Evolutionary conservation across 2,329 filamentous ascomycete genomes (phyloP).

Genomic region (Berkeleyomyces basicola): DNA sequence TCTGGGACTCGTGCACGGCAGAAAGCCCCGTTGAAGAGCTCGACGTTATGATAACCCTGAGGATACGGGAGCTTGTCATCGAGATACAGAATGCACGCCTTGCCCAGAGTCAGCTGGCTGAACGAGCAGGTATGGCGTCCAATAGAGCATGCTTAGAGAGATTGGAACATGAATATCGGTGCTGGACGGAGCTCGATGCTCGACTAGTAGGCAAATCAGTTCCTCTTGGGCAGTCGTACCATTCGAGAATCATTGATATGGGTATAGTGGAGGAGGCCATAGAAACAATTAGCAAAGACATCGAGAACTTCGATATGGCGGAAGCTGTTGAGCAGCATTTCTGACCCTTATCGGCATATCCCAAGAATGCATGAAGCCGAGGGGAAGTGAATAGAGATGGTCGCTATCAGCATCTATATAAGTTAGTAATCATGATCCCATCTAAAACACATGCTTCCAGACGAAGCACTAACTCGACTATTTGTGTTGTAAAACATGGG

Average conservation of each 20-base stretch:
- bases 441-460: no score
- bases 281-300: not conserved
- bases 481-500: not conserved
- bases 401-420: not conserved
- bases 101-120: not conserved
- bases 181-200: not conserved
- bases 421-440: not conserved
- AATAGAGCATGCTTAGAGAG: not conserved
- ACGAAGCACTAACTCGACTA: no score
- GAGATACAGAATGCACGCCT: not conserved
- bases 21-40: not conserved
- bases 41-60: not conserved
- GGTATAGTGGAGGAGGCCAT: not conserved
- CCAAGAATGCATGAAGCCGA: not conserved
- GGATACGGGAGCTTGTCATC: not conserved
- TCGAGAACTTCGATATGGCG: not conserved
- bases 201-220: not conserved
- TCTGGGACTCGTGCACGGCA: not conserved
- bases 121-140: not conserved
- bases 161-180: not conserved
- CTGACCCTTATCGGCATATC: not conserved
- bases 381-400: not conserved
- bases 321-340: not conserved
- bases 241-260: not conserved
- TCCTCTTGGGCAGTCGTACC: not conserved